Evolutionary conservation across 1,284 basidiomycete genomes (phyloP).

Genomic region (Rhodotorula sp.): DNA sequence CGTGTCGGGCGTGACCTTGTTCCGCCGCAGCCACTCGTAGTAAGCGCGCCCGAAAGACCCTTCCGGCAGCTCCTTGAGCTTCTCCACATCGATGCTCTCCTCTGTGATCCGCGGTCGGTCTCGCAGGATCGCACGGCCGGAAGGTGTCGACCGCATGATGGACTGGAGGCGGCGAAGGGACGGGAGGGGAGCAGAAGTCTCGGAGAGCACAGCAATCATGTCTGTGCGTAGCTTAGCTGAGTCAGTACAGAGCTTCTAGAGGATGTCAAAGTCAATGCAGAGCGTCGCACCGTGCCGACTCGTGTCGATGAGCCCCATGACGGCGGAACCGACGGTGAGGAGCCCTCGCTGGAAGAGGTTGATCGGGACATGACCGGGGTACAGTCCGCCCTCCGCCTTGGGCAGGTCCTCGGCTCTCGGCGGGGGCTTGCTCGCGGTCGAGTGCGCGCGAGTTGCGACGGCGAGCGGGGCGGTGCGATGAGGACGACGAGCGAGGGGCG

Average conservation of each 20-base stretch:
- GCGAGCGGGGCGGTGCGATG: background rate
- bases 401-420: background rate
- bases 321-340: slow-evolving; percentile 79
- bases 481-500: background rate
- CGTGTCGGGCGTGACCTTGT: slow-evolving; percentile 92
- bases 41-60: slow-evolving; percentile 87
- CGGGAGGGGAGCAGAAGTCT: slow-evolving; percentile 75
- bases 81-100: slow-evolving; percentile 69
- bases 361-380: slow-evolving; percentile 77
- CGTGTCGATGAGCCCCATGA: slow-evolving; percentile 80
- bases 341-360: slow-evolving; percentile 79
- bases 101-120: slow-evolving; percentile 81
- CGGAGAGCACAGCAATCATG: slow-evolving; percentile 88
- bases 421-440: background rate
- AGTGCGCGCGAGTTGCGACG: background rate
- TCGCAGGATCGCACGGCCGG: slow-evolving; percentile 58
- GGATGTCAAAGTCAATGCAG: no score
- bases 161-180: slow-evolving; percentile 78
- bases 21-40: slow-evolving; percentile 84
- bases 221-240: slow-evolving; percentile 57
- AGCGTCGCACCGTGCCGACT: slow-evolving; percentile 71
- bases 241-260: no score
- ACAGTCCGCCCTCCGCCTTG: slow-evolving; percentile 37
- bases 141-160: slow-evolving; percentile 69
- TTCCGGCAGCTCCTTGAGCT: slow-evolving; percentile 65